These are phyloP conservation scores for Globisporangium takayamanum DNA, from an alignment of 352 stramenopile species.

Conservation along the genomic window DNA sequence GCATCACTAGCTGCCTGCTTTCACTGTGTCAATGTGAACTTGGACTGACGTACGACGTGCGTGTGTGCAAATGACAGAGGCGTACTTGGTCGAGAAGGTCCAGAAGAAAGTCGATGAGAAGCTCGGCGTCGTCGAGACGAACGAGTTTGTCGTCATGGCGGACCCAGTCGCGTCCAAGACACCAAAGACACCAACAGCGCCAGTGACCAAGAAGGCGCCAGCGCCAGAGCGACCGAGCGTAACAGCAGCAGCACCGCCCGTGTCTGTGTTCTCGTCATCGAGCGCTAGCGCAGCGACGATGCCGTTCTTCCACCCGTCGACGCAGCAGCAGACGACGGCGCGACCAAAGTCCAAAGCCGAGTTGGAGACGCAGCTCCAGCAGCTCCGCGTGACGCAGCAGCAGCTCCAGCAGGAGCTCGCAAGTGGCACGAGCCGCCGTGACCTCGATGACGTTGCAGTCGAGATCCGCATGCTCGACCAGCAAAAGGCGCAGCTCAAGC, in stretches of 20 bases:
- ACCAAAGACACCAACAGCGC: not conserved
- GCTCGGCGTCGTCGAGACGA: conserved; percentile 32
- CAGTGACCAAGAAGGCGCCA: not conserved
- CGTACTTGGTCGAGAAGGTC: conserved; percentile 44
- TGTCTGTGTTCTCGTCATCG: conserved; percentile 22
- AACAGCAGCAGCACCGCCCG: not conserved
- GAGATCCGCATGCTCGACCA: conserved; percentile 48
- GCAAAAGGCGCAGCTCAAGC: conserved; percentile 49
- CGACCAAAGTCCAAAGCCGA: conserved; percentile 30
- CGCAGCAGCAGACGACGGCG: conserved; percentile 2
- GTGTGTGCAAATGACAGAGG: conserved; percentile 17
- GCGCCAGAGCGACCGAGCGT: not conserved
- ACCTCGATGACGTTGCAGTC: conserved; percentile 34
- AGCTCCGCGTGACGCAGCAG: conserved; percentile 29
- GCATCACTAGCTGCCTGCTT: not conserved
- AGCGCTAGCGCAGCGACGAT: conserved; percentile 11
- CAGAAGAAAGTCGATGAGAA: conserved; percentile 53
- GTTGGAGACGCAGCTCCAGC: conserved; percentile 30
- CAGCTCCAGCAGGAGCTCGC: conserved; percentile 20
- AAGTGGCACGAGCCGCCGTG: conserved; percentile 7
- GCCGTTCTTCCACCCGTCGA: conserved; percentile 33
- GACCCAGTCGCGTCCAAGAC: conserved; percentile 1
- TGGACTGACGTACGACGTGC: not conserved
- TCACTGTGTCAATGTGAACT: not conserved
- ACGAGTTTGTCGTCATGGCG: conserved; percentile 36